Conservation (phyloP, 2,329 filamentous ascomycete genomes). For the Colletotrichum neosansevieriae region DNA sequence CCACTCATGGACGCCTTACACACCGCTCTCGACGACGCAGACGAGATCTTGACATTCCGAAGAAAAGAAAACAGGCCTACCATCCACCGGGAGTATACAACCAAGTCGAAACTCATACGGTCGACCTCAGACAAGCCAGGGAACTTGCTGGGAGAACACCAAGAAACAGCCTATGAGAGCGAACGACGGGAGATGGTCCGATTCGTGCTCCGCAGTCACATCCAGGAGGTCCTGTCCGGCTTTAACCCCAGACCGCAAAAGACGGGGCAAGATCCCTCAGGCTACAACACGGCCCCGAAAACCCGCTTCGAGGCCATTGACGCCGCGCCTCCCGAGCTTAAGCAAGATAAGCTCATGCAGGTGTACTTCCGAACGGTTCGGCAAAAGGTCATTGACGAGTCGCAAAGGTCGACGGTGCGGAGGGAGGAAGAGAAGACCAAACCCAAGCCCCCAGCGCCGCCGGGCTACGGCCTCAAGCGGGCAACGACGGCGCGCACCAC, state of each 20-base stretch:
- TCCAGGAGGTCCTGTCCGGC: slow-evolving; percentile 61
- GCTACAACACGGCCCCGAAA: slow-evolving; percentile 9
- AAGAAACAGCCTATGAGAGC: slow-evolving; percentile 41
- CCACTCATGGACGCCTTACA: slow-evolving; percentile 55
- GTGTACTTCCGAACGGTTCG: slow-evolving; percentile 64
- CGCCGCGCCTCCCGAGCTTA: slow-evolving; percentile 59
- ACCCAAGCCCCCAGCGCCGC: background rate
- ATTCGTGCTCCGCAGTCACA: slow-evolving; percentile 61
- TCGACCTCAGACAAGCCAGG: background rate
- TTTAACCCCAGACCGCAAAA: slow-evolving; percentile 52
- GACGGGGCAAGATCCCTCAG: background rate
- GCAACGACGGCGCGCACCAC: slow-evolving; percentile 12
- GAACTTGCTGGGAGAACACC: background rate
- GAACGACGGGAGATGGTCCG: slow-evolving; percentile 53
- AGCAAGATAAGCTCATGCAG: slow-evolving; percentile 63
- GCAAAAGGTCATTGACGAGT: slow-evolving; percentile 52
- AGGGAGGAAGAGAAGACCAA: slow-evolving; percentile 31
- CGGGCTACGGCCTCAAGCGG: slow-evolving; percentile 2
- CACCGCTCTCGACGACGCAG: slow-evolving; percentile 55
- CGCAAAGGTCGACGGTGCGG: slow-evolving; percentile 46
- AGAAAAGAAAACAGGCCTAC: slow-evolving; percentile 38
- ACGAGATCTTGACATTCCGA: slow-evolving; percentile 56
- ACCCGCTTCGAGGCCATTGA: slow-evolving; percentile 60
- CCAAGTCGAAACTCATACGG: background rate
- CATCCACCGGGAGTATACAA: slow-evolving; percentile 11